phyloP scores from a whole-genome alignment of 2,329 filamentous ascomycete species.

The Ophiosphaerella korrae region DNA sequence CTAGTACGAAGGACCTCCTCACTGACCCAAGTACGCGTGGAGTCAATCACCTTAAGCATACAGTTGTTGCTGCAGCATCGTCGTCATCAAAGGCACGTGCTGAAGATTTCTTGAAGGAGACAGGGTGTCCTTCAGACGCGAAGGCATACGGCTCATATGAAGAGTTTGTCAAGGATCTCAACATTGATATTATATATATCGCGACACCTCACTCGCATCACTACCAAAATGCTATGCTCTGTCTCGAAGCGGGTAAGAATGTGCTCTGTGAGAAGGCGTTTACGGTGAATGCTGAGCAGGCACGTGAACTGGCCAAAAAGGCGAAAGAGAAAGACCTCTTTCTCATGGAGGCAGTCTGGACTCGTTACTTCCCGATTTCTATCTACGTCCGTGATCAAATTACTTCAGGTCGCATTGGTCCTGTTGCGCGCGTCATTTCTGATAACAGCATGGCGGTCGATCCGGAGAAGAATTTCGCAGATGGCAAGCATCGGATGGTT shows the following conservation, averaged over 20 bases:
- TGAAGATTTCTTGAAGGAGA: slow-evolving; percentile 71
- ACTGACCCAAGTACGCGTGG: slow-evolving; percentile 71
- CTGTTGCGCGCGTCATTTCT: slow-evolving; percentile 61
- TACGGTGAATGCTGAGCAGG: slow-evolving; percentile 80
- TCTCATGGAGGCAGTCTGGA: slow-evolving; percentile 74
- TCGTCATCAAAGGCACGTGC: slow-evolving; percentile 74
- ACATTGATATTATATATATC: slow-evolving; percentile 86
- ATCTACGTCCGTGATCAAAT: slow-evolving; percentile 74
- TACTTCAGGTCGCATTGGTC: slow-evolving; percentile 58
- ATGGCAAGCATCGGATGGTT: slow-evolving; percentile 72
- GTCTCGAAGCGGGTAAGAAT: slow-evolving; percentile 80
- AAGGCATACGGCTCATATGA: slow-evolving; percentile 80
- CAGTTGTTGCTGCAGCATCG: slow-evolving; percentile 78
- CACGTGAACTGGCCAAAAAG: slow-evolving; percentile 71
- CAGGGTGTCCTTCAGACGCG: slow-evolving; percentile 70
- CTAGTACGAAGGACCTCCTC: slow-evolving; percentile 71
- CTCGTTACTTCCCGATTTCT: slow-evolving; percentile 83
- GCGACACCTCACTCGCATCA: slow-evolving; percentile 92
- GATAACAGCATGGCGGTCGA: slow-evolving; percentile 65
- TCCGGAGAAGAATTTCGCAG: slow-evolving; percentile 61
- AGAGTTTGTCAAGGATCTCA: slow-evolving; percentile 76
- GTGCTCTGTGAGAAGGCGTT: slow-evolving; percentile 92
- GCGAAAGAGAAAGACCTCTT: slow-evolving; percentile 69
- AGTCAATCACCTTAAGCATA: slow-evolving; percentile 75
- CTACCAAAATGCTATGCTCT: slow-evolving; percentile 89